Conservation (phyloP, 2,329 filamentous ascomycete species). For the Akanthomyces dipterigenus region DNA sequence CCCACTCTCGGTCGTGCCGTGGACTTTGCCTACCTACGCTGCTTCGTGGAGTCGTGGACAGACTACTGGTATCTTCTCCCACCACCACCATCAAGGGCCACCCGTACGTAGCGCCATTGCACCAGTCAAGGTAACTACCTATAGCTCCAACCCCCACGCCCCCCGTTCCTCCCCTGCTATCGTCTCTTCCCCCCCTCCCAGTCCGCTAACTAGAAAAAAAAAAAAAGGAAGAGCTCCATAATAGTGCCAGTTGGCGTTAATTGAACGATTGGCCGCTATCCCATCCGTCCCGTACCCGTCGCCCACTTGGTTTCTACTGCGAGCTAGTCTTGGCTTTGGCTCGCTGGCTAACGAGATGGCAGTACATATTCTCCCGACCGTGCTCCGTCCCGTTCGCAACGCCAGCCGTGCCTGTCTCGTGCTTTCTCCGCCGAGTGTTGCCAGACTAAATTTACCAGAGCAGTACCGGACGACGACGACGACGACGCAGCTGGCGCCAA, state of each 20-base stretch:
- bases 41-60: not conserved
- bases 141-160: not conserved
- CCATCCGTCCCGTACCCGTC: slow-evolving; percentile 11
- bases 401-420: slow-evolving; percentile 4
- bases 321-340: slow-evolving; percentile 8
- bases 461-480: too few relatives aligned
- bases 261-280: slow-evolving; percentile 9
- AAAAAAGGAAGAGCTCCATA: not conserved
- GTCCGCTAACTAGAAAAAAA: not conserved
- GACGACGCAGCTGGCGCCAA: too few relatives aligned
- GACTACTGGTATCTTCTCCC: not conserved
- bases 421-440: not conserved
- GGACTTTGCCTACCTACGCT: not conserved
- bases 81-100: not conserved
- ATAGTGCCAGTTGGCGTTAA: not conserved
- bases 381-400: slow-evolving; percentile 7
- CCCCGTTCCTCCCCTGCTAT: not conserved
- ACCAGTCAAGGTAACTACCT: not conserved
- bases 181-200: not conserved
- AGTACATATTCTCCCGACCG: slow-evolving; percentile 10
- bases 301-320: slow-evolving; percentile 7
- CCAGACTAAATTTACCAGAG: not conserved
- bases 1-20: not conserved
- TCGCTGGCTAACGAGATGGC: slow-evolving; percentile 5
- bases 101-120: not conserved